These are phyloP conservation scores for Verticillium klebahnii DNA, from an alignment of 2,329 filamentous ascomycete genomes.

Conservation along the genomic window DNA sequence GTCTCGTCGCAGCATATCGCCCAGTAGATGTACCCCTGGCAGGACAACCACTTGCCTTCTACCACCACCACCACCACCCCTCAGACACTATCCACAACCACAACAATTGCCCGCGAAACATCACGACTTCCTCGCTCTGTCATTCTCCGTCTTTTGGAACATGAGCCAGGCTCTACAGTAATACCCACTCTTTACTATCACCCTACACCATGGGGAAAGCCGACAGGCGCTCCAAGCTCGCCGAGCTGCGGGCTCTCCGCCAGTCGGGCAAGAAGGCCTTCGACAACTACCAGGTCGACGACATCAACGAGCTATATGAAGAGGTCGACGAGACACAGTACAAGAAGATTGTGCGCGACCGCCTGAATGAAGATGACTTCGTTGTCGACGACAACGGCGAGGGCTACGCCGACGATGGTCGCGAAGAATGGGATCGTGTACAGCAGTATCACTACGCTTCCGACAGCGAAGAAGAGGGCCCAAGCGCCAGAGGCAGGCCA, in stretches of 20 bases:
- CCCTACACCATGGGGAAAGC: constrained; percentile 35
- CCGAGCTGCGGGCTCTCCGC: constrained; percentile 78
- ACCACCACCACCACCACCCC: not conserved
- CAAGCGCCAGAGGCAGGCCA: constrained; percentile 35
- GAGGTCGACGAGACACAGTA: constrained; percentile 96
- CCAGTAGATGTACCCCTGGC: not conserved
- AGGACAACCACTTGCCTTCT: not conserved
- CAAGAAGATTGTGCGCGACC: constrained; percentile 87
- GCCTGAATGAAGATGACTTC: constrained; percentile 92
- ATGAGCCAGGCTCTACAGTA: not conserved
- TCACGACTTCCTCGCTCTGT: not conserved
- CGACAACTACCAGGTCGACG: constrained; percentile 79
- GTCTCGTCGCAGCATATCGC: not conserved
- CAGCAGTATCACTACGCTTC: constrained; percentile 60
- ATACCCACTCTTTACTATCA: too few relatives aligned
- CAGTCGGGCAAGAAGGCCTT: constrained; percentile 88
- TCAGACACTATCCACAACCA: not conserved
- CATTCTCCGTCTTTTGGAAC: not conserved
- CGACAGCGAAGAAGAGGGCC: constrained; percentile 66
- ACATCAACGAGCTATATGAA: constrained; percentile 84
- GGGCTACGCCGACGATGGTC: constrained; percentile 93
- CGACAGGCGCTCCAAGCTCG: constrained; percentile 51
- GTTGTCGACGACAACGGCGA: constrained; percentile 98
- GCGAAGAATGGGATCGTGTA: constrained; percentile 86
- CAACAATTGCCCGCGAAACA: not conserved